Percentiles rank a stretch among this genome's conserved stretches.
Evolutionary conservation across 2,329 filamentous ascomycete species (phyloP).

Genomic region (Microdochium trichocladiopsis): DNA sequence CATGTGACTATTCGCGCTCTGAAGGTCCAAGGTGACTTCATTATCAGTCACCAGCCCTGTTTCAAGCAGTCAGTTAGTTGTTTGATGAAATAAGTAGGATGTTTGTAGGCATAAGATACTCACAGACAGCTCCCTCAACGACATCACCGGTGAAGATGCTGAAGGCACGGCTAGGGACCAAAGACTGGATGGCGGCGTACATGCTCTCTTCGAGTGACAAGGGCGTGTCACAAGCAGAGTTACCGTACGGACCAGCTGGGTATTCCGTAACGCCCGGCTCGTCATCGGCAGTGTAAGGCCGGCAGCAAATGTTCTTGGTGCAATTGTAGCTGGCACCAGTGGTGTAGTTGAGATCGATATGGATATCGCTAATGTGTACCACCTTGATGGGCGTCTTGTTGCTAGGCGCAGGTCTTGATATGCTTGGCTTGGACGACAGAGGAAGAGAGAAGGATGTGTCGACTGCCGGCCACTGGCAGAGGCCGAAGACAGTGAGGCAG

Average conservation of each 20-base stretch:
- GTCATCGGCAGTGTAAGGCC: constrained; percentile 24
- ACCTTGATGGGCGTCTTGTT: constrained; percentile 26
- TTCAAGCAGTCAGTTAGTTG: background rate
- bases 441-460: background rate
- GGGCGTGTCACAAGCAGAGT: constrained; percentile 29
- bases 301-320: constrained; percentile 33
- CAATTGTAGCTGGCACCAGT: constrained; percentile 29
- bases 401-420: constrained; percentile 21
- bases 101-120: background rate
- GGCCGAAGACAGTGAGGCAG: background rate
- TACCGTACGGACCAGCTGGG: constrained; percentile 29
- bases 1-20: constrained; percentile 25
- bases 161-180: constrained; percentile 23
- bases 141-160: constrained; percentile 32
- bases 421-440: background rate
- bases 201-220: constrained; percentile 28
- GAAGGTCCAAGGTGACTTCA: constrained; percentile 23
- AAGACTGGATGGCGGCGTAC: constrained; percentile 24
- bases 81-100: background rate
- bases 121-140: constrained; percentile 27
- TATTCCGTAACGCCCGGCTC: constrained; percentile 25
- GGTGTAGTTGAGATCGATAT: constrained; percentile 31
- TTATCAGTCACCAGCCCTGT: constrained; percentile 19
- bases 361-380: constrained; percentile 33
- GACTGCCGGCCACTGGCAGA: background rate